Base-by-base conservation (phyloP, 2,329 filamentous ascomycete genomes). In the Fusarium sp. region DNA sequence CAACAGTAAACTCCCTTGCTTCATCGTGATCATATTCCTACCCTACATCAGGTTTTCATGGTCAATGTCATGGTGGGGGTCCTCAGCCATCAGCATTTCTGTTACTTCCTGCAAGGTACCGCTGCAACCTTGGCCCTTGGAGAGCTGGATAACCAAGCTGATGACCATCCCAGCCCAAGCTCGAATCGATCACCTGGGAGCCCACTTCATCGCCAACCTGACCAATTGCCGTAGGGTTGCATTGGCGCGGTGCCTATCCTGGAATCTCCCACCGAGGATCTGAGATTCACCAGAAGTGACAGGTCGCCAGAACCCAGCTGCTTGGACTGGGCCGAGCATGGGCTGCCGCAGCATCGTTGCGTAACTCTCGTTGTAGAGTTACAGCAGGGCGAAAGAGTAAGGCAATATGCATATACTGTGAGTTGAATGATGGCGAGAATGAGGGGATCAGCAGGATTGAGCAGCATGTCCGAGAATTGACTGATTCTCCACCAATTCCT, bases 51-150 rank as follows among this genome's bases (percentile, higher is more conserved):
- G 28, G 38, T 41, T 48, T 54, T 26, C 31, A 31, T 20, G 28
- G 18, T 10, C 20, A 59, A 48, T 33, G 31, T 43, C 48, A 52
- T 52, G 42, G 55, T 58, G 57, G 61, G 66, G 66, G 48, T 21
- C 8, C 43, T n/a, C n/a, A n/a, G n/a, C n/a, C n/a, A n/a, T n/a
- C 42, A 57, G 63, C 29, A 37, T 55, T 63, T 31, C 37, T 48
- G 53, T 39, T 57, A 52, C 43, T 24, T 49, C 41, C 49, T 68
- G 67, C 67, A 69, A 69, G 67, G 67, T 64, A 69, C 67, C 47
- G 44, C 63, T 69, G 61, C 57, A 53, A 63, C 62, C 55, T 46
- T 46, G 33, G 52, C 28, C 33, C 21, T 60, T 28, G 54, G 20
- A 26, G 46, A n/a, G 26, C 31, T 42, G 49, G 50, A 39, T 39